Conservation (phyloP, 2,329 filamentous ascomycete genomes). For the Cryphonectria naterciae region DNA sequence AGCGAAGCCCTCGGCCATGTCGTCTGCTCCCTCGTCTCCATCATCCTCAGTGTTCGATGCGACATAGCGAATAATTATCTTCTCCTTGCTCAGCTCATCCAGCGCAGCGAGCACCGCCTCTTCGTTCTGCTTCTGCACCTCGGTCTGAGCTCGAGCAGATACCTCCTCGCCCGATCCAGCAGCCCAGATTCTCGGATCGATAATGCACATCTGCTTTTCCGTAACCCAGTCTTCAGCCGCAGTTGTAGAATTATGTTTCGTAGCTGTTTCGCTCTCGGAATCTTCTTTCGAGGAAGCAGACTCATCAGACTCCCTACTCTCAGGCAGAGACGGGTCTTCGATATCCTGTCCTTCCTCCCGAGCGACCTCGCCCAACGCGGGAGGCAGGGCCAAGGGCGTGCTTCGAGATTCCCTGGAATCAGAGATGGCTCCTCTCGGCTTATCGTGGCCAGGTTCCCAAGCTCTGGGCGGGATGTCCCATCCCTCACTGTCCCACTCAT, state of each 20-base stretch:
- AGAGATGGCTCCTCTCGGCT: neutral
- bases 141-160: neutral
- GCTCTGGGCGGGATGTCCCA: neutral
- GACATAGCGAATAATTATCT: neutral
- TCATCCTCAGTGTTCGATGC: neutral
- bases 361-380: neutral
- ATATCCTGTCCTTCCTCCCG: neutral
- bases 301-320: neutral
- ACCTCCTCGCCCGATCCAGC: neutral
- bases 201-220: constrained; percentile 13
- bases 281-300: neutral
- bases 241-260: neutral
- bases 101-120: constrained; percentile 16
- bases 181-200: constrained; percentile 24
- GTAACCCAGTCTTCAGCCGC: neutral
- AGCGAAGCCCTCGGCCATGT: neutral
- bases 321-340: neutral
- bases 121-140: constrained; percentile 19
- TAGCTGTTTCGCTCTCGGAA: neutral
- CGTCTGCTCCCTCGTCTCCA: neutral
- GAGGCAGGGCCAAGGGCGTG: neutral
- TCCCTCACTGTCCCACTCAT: neutral
- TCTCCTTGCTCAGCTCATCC: neutral
- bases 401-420: neutral
- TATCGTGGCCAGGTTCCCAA: neutral